phyloP scores from a whole-genome alignment of 306 rosid species.

The Oxytropis ochrocephala region DNA sequence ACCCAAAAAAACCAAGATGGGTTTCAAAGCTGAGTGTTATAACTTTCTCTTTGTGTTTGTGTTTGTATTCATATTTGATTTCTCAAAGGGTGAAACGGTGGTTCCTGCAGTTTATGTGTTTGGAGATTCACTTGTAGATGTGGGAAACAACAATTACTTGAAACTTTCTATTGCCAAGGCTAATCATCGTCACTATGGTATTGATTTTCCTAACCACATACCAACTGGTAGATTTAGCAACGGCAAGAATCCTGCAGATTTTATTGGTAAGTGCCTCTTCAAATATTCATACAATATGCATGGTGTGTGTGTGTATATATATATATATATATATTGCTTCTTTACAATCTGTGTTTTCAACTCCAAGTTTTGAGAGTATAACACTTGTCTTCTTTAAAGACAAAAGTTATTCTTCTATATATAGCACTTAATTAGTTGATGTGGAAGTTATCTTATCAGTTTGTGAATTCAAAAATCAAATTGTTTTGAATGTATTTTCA shows the following conservation, averaged over 20 bases:
- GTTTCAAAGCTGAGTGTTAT: neutral
- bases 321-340: too few relatives aligned
- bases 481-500: too few relatives aligned
- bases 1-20: conserved; percentile 18
- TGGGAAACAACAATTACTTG: conserved; percentile 73
- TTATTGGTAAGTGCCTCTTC: conserved; percentile 36
- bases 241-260: conserved; percentile 79
- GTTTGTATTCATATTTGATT: conserved; percentile 3
- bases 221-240: conserved; percentile 75
- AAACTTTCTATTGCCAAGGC: conserved; percentile 52
- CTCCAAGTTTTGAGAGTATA: neutral
- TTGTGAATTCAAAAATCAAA: too few relatives aligned
- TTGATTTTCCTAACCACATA: conserved; percentile 53
- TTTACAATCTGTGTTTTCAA: neutral
- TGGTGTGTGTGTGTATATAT: neutral
- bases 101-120: conserved; percentile 63
- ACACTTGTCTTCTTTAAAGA: neutral
- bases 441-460: too few relatives aligned
- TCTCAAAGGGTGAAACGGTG: conserved; percentile 37
- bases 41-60: neutral
- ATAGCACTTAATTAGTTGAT: too few relatives aligned
- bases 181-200: conserved; percentile 57
- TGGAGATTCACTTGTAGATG: conserved; percentile 78
- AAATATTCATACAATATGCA: neutral
- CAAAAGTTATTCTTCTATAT: too few relatives aligned